Percentiles rank a stretch among this genome's conserved stretches.
Evolutionary conservation across 495 filamentous ascomycete genomes (phyloP).

Genomic region (Amniculicola lignicola): DNA sequence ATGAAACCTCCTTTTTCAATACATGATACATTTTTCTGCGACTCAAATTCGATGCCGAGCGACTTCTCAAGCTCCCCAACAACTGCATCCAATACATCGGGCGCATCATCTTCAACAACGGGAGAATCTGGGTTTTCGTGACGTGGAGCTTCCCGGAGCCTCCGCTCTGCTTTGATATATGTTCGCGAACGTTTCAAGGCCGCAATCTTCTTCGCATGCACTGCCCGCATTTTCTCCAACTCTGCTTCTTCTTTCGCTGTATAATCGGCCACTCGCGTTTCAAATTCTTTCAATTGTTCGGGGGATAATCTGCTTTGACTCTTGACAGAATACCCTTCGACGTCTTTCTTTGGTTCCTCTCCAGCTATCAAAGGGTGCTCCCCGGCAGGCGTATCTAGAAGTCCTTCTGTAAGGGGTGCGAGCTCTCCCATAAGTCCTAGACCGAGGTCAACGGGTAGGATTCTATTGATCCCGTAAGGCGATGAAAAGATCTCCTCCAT

Average conservation of each 20-base stretch:
- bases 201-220: slow-evolving; percentile 70
- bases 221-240: slow-evolving; percentile 74
- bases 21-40: slow-evolving; percentile 36
- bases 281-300: slow-evolving; percentile 71
- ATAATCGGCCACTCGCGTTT: slow-evolving; percentile 64
- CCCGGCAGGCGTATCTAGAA: slow-evolving; percentile 60
- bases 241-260: slow-evolving; percentile 67
- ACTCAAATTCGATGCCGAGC: slow-evolving; percentile 35
- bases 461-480: slow-evolving; percentile 74
- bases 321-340: slow-evolving; percentile 27
- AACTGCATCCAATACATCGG: slow-evolving; percentile 35
- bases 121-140: not conserved
- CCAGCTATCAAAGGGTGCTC: slow-evolving; percentile 14
- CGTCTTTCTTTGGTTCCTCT: slow-evolving; percentile 22
- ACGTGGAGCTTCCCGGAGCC: slow-evolving; percentile 34
- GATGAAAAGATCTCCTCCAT: slow-evolving; percentile 96
- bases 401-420: slow-evolving; percentile 72
- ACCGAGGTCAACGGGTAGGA: slow-evolving; percentile 82
- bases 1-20: slow-evolving; percentile 43
- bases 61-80: slow-evolving; percentile 38
- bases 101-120: slow-evolving; percentile 4
- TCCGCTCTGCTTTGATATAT: slow-evolving; percentile 39
- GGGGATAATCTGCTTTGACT: slow-evolving; percentile 55
- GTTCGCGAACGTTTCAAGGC: slow-evolving; percentile 63
- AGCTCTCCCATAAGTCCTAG: slow-evolving; percentile 85